Evolutionary conservation across 345 rosid genomes (phyloP).

Genomic region (Cardamine chenopodiifolia): DNA sequence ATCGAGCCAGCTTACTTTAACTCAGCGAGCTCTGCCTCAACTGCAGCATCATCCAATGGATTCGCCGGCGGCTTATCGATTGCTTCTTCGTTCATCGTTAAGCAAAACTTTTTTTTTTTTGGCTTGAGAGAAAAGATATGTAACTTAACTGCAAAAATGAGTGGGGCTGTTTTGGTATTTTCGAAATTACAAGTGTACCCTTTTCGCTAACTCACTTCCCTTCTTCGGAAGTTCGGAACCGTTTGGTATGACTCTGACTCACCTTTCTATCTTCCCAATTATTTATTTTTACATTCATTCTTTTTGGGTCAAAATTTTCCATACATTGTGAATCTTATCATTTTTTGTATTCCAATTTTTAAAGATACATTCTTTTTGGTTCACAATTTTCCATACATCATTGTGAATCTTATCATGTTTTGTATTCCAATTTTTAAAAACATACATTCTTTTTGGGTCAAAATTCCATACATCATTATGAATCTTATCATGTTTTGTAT

Average conservation of each 20-base stretch:
- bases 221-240: too few species aligned
- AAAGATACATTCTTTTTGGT: too few species aligned
- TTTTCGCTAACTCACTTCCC: neutral
- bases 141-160: conserved; percentile 14
- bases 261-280: neutral
- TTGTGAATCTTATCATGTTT: too few species aligned
- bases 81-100: conserved; percentile 2
- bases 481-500: neutral
- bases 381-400: too few species aligned
- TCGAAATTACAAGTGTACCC: neutral
- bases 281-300: neutral
- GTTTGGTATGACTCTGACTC: neutral
- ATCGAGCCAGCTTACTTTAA: conserved; percentile 20
- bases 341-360: too few species aligned
- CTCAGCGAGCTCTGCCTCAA: conserved; percentile 29
- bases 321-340: neutral
- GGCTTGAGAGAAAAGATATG: neutral
- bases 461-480: neutral
- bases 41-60: conserved; percentile 20
- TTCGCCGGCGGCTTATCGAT: neutral
- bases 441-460: neutral
- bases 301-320: neutral
- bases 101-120: neutral
- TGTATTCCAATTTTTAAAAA: too few species aligned
- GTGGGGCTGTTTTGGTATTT: neutral